phyloP scores from a whole-genome alignment of 2,329 filamentous ascomycete genomes.

The Trichoderma citrinoviride region DNA sequence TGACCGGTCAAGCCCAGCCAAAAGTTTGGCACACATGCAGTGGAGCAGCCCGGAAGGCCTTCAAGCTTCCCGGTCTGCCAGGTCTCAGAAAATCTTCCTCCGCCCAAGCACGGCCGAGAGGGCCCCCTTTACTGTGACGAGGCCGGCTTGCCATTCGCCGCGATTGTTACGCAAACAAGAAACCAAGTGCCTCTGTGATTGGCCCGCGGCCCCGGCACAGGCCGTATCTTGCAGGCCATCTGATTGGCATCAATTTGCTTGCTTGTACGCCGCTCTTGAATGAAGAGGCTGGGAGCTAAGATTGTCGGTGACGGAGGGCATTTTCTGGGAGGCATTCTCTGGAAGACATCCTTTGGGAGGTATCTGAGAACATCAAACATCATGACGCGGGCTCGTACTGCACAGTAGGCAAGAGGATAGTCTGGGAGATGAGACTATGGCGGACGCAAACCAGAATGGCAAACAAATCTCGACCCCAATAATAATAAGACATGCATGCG shows the following conservation, averaged over 20 bases:
- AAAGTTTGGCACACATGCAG: no score
- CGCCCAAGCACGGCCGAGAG: not conserved
- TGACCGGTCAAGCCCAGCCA: no score
- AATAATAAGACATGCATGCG: conserved; percentile 4
- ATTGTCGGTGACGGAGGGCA: not conserved
- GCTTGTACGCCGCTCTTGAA: not conserved
- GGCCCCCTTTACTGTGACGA: not conserved
- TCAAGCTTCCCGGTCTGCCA: not conserved
- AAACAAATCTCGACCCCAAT: not conserved
- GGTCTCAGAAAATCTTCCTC: not conserved
- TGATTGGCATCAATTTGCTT: not conserved
- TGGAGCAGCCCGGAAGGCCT: no score
- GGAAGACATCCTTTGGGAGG: not conserved
- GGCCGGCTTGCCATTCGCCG: not conserved
- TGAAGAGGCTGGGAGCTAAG: not conserved
- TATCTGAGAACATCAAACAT: not conserved
- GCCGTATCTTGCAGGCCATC: not conserved
- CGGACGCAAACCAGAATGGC: not conserved
- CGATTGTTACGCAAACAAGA: not conserved
- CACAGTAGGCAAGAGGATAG: not conserved
- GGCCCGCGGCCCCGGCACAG: not conserved
- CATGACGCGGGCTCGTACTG: not conserved
- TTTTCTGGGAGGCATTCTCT: not conserved
- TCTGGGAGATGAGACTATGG: not conserved
- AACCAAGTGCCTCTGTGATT: not conserved